Conservation (phyloP, 106 monocot genomes). For the Dendrobium catenatum region DNA sequence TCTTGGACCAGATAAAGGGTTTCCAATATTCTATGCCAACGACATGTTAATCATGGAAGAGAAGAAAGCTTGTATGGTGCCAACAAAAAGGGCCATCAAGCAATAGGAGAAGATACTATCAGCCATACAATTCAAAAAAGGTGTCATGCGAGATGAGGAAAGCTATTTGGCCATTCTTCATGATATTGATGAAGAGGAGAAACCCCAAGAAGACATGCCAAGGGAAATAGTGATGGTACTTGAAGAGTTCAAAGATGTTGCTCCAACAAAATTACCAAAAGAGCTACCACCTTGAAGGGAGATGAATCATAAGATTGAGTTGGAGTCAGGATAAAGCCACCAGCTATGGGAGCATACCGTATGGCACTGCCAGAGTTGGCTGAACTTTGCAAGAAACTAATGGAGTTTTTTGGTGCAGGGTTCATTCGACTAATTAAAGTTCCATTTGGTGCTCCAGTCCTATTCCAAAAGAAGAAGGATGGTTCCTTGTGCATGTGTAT, state of each 20-base stretch:
- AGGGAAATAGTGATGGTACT: not conserved
- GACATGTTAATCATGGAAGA: too few species aligned
- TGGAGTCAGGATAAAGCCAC: not conserved
- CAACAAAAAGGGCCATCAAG: too few species aligned
- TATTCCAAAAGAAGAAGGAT: slow-evolving; percentile 14
- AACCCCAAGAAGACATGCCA: too few species aligned
- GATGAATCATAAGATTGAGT: not conserved
- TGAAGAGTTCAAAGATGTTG: slow-evolving; percentile 3
- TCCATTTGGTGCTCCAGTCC: not conserved
- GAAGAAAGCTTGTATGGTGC: too few species aligned
- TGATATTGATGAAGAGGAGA: too few species aligned
- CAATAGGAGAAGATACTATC: too few species aligned
- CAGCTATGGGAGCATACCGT: not conserved
- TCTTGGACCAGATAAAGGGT: too few species aligned
- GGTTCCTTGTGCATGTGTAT: not conserved
- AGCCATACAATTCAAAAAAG: too few species aligned
- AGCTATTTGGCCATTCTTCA: too few species aligned
- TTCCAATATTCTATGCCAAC: too few species aligned
- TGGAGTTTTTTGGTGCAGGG: not conserved
- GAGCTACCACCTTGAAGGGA: not conserved
- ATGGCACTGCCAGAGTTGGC: not conserved
- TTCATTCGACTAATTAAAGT: not conserved
- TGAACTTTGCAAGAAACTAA: not conserved
- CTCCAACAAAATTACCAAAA: not conserved
- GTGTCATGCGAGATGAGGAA: too few species aligned